Conservation (phyloP, 371 early-diverging fungal species). For the Apophysomyces sp. region DNA sequence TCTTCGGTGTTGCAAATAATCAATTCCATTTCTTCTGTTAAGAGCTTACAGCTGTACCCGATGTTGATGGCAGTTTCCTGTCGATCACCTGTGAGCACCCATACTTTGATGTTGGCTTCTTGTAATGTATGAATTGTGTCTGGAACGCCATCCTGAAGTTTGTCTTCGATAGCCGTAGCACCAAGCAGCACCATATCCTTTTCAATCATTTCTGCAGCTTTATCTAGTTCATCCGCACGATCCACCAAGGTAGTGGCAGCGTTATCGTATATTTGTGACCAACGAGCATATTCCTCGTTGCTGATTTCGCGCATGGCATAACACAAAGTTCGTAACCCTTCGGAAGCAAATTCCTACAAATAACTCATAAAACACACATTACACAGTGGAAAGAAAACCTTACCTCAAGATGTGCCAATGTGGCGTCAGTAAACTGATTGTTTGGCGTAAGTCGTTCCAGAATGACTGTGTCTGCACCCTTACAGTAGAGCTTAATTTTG, state of each 20-base stretch:
- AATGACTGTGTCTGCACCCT: slow-evolving; percentile 99
- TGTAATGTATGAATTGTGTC: slow-evolving; percentile 94
- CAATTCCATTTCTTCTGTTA: slow-evolving; percentile 81
- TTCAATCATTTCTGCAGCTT: slow-evolving; percentile 94
- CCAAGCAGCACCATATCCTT: slow-evolving; percentile 88
- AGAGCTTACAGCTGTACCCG: slow-evolving; percentile 85
- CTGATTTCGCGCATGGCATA: slow-evolving; percentile 89
- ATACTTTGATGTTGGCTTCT: slow-evolving; percentile 94
- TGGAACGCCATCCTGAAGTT: slow-evolving; percentile 97
- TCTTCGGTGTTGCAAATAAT: slow-evolving; percentile 75
- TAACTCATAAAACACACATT: not conserved
- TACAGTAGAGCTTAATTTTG: slow-evolving; percentile 89
- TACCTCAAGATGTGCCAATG: slow-evolving; percentile 74
- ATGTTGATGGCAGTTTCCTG: slow-evolving; percentile 95
- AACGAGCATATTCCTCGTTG: slow-evolving; percentile 81
- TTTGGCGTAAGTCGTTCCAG: slow-evolving; percentile 83
- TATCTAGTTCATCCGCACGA: slow-evolving; percentile 84
- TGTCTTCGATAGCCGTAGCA: slow-evolving; percentile 99
- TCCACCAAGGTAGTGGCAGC: slow-evolving; percentile 89
- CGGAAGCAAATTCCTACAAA: slow-evolving; percentile 76
- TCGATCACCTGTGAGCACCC: slow-evolving; percentile 96
- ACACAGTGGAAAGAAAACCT: slow-evolving; percentile 6
- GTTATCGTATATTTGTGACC: slow-evolving; percentile 79
- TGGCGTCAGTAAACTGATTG: slow-evolving; percentile 73
- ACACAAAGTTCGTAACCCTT: slow-evolving; percentile 93